These are phyloP conservation scores for Penicillium angulare DNA, from an alignment of 495 filamentous ascomycete genomes.

Conservation along the genomic window DNA sequence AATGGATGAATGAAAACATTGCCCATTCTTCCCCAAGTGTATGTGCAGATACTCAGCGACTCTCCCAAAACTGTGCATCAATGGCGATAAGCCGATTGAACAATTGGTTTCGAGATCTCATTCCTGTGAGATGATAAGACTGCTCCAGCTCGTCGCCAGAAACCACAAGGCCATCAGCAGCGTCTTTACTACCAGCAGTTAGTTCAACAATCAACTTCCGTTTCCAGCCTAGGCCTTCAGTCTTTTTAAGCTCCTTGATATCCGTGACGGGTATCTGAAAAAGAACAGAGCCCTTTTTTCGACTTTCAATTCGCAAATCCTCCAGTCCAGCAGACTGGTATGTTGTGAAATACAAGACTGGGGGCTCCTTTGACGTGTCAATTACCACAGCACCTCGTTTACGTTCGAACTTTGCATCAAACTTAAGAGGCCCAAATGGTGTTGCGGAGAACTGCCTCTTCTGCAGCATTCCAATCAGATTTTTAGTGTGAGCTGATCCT, in stretches of 20 bases:
- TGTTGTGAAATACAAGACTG: slow-evolving; percentile 46
- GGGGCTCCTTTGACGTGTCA: slow-evolving; percentile 51
- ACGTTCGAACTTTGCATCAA: slow-evolving; percentile 69
- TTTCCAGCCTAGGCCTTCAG: slow-evolving; percentile 87
- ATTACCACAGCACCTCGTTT: slow-evolving; percentile 72
- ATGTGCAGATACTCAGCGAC: slow-evolving; percentile 51
- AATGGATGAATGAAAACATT: no score
- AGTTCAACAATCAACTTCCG: slow-evolving; percentile 81
- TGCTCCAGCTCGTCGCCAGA: slow-evolving; percentile 50
- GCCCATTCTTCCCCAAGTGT: no score
- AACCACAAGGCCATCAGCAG: slow-evolving; percentile 76
- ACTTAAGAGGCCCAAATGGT: slow-evolving; percentile 67
- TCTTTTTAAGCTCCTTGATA: slow-evolving; percentile 71
- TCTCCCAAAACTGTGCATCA: slow-evolving; percentile 86
- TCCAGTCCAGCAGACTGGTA: slow-evolving; percentile 37
- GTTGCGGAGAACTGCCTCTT: slow-evolving; percentile 34
- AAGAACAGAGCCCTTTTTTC: slow-evolving; percentile 33
- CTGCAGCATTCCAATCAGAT: slow-evolving; percentile 69
- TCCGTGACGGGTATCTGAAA: slow-evolving; percentile 55
- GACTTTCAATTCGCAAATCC: slow-evolving; percentile 41
- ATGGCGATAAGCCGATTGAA: slow-evolving; percentile 84
- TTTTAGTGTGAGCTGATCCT: slow-evolving; percentile 65
- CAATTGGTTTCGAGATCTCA: slow-evolving; percentile 73
- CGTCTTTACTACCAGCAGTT: slow-evolving; percentile 68
- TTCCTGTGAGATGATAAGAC: slow-evolving; percentile 63